Base-by-base conservation (phyloP, 495 filamentous ascomycete genomes). In the Zalerion maritima region DNA sequence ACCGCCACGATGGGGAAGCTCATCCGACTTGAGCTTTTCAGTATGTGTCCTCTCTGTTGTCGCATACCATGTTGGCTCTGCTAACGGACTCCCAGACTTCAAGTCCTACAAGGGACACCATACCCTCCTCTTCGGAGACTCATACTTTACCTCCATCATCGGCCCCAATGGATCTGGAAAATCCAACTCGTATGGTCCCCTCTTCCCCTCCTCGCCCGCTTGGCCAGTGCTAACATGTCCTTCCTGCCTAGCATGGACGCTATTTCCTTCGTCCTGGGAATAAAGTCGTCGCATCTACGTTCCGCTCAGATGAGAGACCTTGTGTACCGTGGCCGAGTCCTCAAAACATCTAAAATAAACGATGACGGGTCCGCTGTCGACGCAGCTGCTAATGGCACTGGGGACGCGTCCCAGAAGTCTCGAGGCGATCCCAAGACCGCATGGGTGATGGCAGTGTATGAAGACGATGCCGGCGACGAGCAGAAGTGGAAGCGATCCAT, bases 151-250 rank as follows among this genome's bases (percentile, higher is more conserved):
- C 24, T 99, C 89, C 16, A 94, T 99, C 47, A 94, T 99, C 46
- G 89, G 89, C 11, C 89, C 89, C 43, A 99, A 99, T 81, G 89
- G 89, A 57, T 96, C 91, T 26, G 89, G 89, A 18, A 99, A 99
- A 57, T 96, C 91, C n/a, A 99, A 99, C 50, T 94, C 87, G 85
- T 93, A 55, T 50, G 78, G 67, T 31, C 16, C 31, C 21, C 32
- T 17, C n/a, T 14, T 12, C 26, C 8, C 15, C 24, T 29, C 7
- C 21, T n/a, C 12, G 9, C 9, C 16, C 23, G 6, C 5, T 7
- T 18, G 4, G 10, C 10, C 26, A 25, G 24, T 34, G 25, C 34
- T 28, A 21, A 21, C 15, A 14, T 37, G 6, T 12, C 36, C 5
- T 28, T 25, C 20, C 9, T 16, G 11, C 11, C 16, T 38, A 93